Conservation (phyloP, 2,329 filamentous ascomycete genomes). For the Epichloe gansuensis region DNA sequence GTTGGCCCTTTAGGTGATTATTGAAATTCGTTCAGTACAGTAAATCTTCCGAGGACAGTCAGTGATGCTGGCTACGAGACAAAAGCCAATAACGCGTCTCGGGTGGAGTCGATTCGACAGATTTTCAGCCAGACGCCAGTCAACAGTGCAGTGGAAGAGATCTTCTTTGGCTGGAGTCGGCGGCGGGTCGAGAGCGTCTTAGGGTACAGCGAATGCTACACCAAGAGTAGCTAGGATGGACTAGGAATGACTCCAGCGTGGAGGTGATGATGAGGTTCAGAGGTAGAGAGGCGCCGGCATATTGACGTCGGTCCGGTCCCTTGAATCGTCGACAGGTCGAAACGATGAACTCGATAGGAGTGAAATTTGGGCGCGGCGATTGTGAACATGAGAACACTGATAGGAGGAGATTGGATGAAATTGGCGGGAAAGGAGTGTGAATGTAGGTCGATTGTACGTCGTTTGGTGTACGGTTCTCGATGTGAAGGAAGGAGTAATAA, state of each 20-base stretch:
- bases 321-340: neutral
- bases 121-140: neutral
- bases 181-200: neutral
- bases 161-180: neutral
- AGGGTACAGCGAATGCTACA: neutral
- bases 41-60: neutral
- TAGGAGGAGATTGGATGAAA: neutral
- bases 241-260: neutral
- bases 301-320: slow-evolving; percentile 1
- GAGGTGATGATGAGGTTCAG: neutral
- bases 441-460: neutral
- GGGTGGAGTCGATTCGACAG: neutral
- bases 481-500: neutral
- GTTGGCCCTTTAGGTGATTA: neutral
- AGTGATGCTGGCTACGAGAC: neutral
- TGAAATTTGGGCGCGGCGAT: neutral
- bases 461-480: neutral
- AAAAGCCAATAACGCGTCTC: neutral
- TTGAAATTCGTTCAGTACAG: neutral
- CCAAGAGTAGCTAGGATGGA: neutral
- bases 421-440: neutral
- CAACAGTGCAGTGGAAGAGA: neutral
- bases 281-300: slow-evolving; percentile 3
- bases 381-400: neutral
- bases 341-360: neutral